A percentile compares a stretch with the other conserved stretches of the same genome.
phyloP scores from a whole-genome alignment of 192 early-diverging fungal species.

The Rhizophagus clarus region DNA sequence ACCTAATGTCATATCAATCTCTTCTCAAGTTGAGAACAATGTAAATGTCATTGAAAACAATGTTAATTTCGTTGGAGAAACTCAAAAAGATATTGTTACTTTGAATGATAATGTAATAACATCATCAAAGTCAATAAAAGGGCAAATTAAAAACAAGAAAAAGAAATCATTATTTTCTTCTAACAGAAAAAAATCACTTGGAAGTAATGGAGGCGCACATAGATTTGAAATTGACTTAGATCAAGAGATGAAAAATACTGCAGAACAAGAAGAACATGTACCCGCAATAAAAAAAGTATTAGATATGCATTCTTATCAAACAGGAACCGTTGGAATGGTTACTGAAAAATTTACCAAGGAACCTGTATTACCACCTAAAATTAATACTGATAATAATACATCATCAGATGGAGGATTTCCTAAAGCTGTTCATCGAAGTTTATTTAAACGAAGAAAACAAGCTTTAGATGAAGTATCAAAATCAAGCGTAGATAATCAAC shows the following conservation, averaged over 20 bases:
- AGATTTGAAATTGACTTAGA: conserved; percentile 28
- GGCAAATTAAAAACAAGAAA: conserved; percentile 22
- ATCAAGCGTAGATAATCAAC: conserved; percentile 19
- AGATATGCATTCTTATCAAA: conserved; percentile 23
- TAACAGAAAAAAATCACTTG: conserved; percentile 32
- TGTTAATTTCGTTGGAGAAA: conserved; percentile 28
- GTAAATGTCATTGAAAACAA: conserved; percentile 6
- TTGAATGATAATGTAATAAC: not conserved
- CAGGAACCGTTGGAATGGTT: not conserved
- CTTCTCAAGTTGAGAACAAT: not conserved
- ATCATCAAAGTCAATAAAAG: conserved; percentile 29
- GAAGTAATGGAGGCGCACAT: conserved; percentile 23
- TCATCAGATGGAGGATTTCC: not conserved
- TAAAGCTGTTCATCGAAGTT: conserved; percentile 13
- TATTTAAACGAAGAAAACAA: conserved; percentile 16
- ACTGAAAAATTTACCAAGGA: conserved; percentile 1
- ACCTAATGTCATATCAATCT: conserved; percentile 25
- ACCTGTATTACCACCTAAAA: not conserved
- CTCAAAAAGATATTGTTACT: not conserved
- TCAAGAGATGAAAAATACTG: not conserved
- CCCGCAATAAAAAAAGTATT: conserved; percentile 21
- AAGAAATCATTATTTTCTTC: conserved; percentile 38
- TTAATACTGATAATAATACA: not conserved
- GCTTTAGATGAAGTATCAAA: conserved; percentile 36
- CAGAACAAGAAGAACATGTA: conserved; percentile 26